These are phyloP conservation scores for Flaveria bidentis DNA, from an alignment of 129 eudicot genomes.

Conservation along the genomic window DNA sequence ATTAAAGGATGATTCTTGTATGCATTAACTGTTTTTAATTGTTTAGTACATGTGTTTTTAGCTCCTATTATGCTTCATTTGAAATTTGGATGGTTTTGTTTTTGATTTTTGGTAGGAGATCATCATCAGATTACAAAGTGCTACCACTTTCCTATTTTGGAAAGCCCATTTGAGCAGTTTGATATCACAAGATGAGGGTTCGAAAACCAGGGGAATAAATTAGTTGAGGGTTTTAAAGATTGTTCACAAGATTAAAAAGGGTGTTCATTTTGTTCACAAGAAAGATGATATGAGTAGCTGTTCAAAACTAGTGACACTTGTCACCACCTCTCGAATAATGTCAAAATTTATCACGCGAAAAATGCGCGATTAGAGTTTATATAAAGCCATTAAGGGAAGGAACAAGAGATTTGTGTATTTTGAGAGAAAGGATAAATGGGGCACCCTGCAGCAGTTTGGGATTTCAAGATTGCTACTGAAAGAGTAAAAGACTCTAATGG, in stretches of 20 bases:
- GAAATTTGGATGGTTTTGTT: conserved; percentile 23
- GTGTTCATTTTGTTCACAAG: conserved; percentile 30
- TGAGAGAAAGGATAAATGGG: conserved; percentile 38
- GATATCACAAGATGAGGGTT: conserved; percentile 20
- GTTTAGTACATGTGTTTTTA: conserved; percentile 23
- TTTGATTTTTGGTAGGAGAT: conserved; percentile 30
- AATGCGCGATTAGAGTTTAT: conserved; percentile 29
- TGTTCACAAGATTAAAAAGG: conserved; percentile 35
- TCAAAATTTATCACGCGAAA: conserved; percentile 23
- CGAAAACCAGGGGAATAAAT: conserved; percentile 19
- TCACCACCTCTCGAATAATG: conserved; percentile 30
- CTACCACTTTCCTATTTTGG: conserved; percentile 30
- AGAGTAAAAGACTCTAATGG: conserved; percentile 63
- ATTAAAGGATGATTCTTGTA: conserved; percentile 23
- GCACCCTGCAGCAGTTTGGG: conserved; percentile 43
- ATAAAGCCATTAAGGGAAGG: conserved; percentile 25
- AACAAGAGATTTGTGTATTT: conserved; percentile 16
- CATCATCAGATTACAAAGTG: conserved; percentile 22
- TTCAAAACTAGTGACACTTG: conserved; percentile 28
- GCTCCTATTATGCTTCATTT: conserved; percentile 11
- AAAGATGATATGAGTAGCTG: conserved; percentile 30
- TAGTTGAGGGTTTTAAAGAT: conserved; percentile 29
- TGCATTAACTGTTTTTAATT: conserved; percentile 18
- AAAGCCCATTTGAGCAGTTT: conserved; percentile 16
- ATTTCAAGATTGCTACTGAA: conserved; percentile 41